Base-by-base conservation (phyloP, 1,139 yeast species). In the Nakaseomyces sp. region DNA sequence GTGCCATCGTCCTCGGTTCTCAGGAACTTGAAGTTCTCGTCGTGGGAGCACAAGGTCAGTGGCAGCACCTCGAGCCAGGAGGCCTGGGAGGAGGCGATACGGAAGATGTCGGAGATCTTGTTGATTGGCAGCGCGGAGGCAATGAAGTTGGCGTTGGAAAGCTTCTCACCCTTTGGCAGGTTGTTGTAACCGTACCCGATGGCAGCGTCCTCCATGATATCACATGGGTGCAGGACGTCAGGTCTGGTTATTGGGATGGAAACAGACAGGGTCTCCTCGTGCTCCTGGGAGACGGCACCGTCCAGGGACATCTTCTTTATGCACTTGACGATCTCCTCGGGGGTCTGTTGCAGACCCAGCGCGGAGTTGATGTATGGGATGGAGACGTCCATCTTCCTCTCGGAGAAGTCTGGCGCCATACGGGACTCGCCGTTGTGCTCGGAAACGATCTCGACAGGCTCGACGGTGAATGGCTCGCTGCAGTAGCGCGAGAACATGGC, bases 201-300 rank as follows among this genome's bases (percentile, higher is more conserved):
- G 43, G 96, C 98, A 40, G 89, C 96, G 66, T 93, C 99, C 68
- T 93, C 99, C 95, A 93, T 85, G 55, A 93, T 83, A 67, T 93
- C 99, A 73, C 98, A 91, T 66, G 88, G 95, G 67, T 93, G 99
- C 60, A 93, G 75, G 50, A 93, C 77, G 66, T 93, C 99, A 8
- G 97, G 81, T 70, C 99, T 81, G 39, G 98, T 91, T 56, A 87
- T 81, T 53, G 99, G 98, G 49, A 91, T 77, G 39, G 69, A 64
- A 45, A 91, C 95, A 46, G 82, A 80, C 46, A 89, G 61, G 35
- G 76, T 53, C 51, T 79, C 74, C 17, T 70, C 56, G 51, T 78
- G 74, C 4, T 64, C 58, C 5, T 67, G 48, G 4, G 81, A 69
- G 26, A 79, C 78, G 25, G 65, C 60, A 22, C 95, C 94, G 45